Evolutionary conservation across 2,329 filamentous ascomycete genomes (phyloP), one percentile per base, ranked within the genome.

Genomic region (Trichoderma sp.): DNA sequence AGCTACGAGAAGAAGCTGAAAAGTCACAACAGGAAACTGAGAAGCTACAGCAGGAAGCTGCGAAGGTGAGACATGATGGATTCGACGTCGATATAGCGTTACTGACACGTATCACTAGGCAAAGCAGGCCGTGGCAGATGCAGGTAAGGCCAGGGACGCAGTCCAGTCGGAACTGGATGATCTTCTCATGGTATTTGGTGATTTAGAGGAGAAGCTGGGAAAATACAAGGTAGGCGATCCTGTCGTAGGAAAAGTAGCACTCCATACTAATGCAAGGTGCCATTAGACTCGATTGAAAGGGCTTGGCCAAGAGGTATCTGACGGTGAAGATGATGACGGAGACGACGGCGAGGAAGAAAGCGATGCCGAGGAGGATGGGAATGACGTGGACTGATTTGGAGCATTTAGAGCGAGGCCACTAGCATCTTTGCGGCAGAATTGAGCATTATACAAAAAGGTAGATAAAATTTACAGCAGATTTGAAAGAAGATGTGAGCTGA

Each of bases 131-230:
- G 67, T 81, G 17, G 72, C 73, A 4, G 76, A 79, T 26, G 90
- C 88, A 73, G 88, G 90, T 75, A 86, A 89, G 72, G 89, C 91
- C 71, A 89, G 88, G 70, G 85, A 89, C 73, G 82, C 87, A 1
- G 86, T 87, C 6, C 93, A 95, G 78, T 86, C 88, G 3, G 93
- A 96, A 80, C 84, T 95, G 59, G 93, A 96, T 75, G 93, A 96
- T 79, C 84, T 95, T 68, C 83, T 96, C 43, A 92, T 95, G 83
- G 91, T 96, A 6, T 93, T 95, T 80, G 90, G 89, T 15, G 93
- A 96, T 78, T 78, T 94, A 20, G 93, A 96, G 80, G 92, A 93
- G 68, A 95, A 95, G 82, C 85, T 90, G 63, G 86, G 87, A 55
- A 89, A 88, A 76, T 94, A 95, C 78, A 95, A 93, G 86, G 91